These are phyloP conservation scores for Trichoderma citrinoviride DNA, from an alignment of 2,329 filamentous ascomycete genomes.

Conservation along the genomic window DNA sequence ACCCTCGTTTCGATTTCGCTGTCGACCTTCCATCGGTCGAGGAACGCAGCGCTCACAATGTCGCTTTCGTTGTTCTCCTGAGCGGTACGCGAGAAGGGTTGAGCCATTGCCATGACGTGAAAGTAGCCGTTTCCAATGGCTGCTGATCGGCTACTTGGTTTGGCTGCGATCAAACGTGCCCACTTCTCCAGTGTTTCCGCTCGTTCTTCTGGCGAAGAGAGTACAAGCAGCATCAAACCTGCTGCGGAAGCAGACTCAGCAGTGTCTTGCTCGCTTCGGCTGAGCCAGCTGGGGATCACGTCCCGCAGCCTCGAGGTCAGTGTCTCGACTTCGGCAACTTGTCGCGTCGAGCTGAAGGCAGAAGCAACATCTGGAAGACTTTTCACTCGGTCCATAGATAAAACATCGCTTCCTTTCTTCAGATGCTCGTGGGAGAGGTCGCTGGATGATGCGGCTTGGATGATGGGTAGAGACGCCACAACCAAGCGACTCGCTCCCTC, in stretches of 20 bases:
- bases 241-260: slow-evolving; percentile 51
- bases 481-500: slow-evolving; percentile 61
- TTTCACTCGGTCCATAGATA: slow-evolving; percentile 26
- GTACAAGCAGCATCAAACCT: slow-evolving; percentile 48
- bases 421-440: slow-evolving; percentile 16
- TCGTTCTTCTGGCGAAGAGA: slow-evolving; percentile 40
- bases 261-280: slow-evolving; percentile 50
- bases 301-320: slow-evolving; percentile 32
- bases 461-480: slow-evolving; percentile 48
- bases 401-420: slow-evolving; percentile 27
- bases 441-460: slow-evolving; percentile 39
- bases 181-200: slow-evolving; percentile 44
- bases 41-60: slow-evolving; percentile 45
- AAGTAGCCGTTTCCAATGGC: slow-evolving; percentile 51
- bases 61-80: slow-evolving; percentile 25
- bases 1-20: slow-evolving; percentile 51
- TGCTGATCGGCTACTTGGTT: slow-evolving; percentile 34
- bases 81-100: slow-evolving; percentile 38
- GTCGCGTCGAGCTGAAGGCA: slow-evolving; percentile 22
- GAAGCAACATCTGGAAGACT: slow-evolving; percentile 28
- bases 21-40: slow-evolving; percentile 53
- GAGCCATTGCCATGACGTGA: slow-evolving; percentile 51
- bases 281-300: slow-evolving; percentile 47
- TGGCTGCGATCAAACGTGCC: slow-evolving; percentile 43
- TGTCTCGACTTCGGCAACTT: slow-evolving; percentile 20